phyloP scores from a whole-genome alignment of 139 green algal genomes.

The Coelastrella sp. region DNA sequence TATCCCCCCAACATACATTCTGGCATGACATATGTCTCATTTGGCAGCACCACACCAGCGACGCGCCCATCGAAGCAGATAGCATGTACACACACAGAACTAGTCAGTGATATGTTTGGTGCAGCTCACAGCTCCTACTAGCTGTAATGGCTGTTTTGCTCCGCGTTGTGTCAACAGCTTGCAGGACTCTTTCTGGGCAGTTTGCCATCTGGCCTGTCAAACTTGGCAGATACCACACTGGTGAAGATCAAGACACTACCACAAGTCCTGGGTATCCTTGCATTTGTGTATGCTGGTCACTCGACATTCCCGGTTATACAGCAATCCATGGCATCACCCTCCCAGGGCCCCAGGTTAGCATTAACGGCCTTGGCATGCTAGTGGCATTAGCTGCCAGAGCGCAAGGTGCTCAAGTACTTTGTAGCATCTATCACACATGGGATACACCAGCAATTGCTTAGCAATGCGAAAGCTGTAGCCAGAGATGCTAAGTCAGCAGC shows the following conservation, averaged over 20 bases:
- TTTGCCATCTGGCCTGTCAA: not conserved
- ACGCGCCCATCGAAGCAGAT: no score
- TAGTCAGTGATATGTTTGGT: not conserved
- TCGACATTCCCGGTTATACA: constrained; percentile 42
- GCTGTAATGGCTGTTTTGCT: not conserved
- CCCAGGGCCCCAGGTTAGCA: not conserved
- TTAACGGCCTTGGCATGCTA: no score
- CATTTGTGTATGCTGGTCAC: constrained; percentile 78
- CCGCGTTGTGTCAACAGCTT: not conserved
- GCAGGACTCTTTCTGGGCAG: not conserved
- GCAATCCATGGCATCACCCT: constrained; percentile 15
- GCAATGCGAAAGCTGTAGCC: no score
- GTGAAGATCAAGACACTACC: constrained; percentile 64
- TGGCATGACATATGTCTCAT: no score
- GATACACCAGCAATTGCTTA: no score
- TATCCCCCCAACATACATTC: no score
- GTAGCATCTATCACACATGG: no score
- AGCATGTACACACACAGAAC: no score
- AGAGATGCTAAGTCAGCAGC: not conserved
- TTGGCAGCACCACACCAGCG: no score
- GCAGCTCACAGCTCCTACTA: not conserved
- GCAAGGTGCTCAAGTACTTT: no score
- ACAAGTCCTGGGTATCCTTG: constrained; percentile 80
- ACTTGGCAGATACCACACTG: not conserved
- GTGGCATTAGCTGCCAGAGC: no score